Evolutionary conservation across 768 basidiomycete genomes (phyloP), one percentile per base, ranked within the genome.

Genomic region (Amanita pallidorosea): DNA sequence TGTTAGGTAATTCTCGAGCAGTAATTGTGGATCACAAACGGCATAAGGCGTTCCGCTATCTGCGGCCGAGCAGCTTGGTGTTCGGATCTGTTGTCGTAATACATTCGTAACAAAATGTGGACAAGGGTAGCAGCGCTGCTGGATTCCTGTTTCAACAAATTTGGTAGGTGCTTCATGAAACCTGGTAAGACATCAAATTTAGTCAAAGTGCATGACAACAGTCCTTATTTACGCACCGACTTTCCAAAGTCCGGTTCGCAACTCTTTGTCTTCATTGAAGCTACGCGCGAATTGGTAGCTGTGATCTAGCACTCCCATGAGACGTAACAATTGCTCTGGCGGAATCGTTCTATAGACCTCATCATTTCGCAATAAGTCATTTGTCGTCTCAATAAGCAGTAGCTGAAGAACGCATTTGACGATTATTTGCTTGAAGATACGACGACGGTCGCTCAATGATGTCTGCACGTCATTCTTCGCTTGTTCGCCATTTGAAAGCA

Each of bases 91-190:
- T 81, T 70, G 65, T 98, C 96, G 51, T 85, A 85, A 64, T 97
- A 96, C 94, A 99, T 96, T 29, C 87, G 77, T 38, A 96, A 68
- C 27, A 98, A 71, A 7, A 97, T 81, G 59, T 93, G 91, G 40
- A 98, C 92, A 34, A 98, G 73, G 0, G 93, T 97, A 2, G 95
- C 80, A 45, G 96, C 96, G 60, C 91, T 94, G 55, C 90, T 96
- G 12, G 95, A 97, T 67, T 99, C 96, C 60, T 99, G 96, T 65
- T 98, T 97, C 49, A 99, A 69, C 37, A 99, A 77, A 67, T 99
- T 99, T 0, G 96, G 96, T 27, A 98, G 69, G 64, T 99, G 96
- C 63, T 97, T 96, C 96, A 99, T 99, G 70, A 99, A 99, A 6
- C 96, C 94, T 97, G 53, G 35, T 20, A 20, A 8, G 7, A 13